phyloP scores from a whole-genome alignment of 164 flowering plant genomes.

The Dillenia suffruticosa region DNA sequence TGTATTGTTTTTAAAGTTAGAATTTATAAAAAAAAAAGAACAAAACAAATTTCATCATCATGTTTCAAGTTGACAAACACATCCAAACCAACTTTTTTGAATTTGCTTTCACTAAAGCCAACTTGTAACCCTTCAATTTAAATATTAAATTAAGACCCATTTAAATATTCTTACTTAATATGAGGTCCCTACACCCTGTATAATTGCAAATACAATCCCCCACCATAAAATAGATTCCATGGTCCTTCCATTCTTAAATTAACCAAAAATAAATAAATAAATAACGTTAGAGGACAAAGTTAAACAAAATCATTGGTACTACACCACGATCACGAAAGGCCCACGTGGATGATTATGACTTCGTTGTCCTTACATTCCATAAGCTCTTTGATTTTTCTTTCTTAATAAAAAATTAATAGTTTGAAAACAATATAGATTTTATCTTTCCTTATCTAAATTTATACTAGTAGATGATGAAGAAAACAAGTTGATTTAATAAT shows the following conservation, averaged over 20 bases:
- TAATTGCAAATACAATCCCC: conserved; percentile 4
- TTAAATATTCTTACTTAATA: neutral
- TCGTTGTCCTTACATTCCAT: conserved; percentile 5
- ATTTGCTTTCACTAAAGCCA: conserved; percentile 11
- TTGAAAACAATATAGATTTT: too few species aligned
- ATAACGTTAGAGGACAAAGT: conserved; percentile 3
- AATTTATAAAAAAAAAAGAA: too few species aligned
- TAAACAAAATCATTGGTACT: conserved; percentile 16
- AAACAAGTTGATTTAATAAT: too few species aligned
- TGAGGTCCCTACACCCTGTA: too few species aligned
- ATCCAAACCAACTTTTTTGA: conserved; percentile 13
- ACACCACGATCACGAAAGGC: conserved; percentile 14
- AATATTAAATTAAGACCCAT: conserved; percentile 5
- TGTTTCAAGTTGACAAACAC: conserved; percentile 13
- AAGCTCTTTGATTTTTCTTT: neutral
- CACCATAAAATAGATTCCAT: conserved; percentile 26
- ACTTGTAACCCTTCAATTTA: conserved; percentile 17
- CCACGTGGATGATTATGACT: conserved; percentile 26
- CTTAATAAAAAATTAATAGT: neutral
- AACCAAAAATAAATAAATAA: conserved; percentile 1
- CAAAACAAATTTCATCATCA: conserved; percentile 9
- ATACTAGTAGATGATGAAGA: too few species aligned
- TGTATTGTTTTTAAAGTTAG: too few species aligned
- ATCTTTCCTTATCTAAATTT: too few species aligned
- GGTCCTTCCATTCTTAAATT: conserved; percentile 12